Evolutionary conservation across 305 asterid genomes (phyloP).

Genomic region (Plantago coronopus): DNA sequence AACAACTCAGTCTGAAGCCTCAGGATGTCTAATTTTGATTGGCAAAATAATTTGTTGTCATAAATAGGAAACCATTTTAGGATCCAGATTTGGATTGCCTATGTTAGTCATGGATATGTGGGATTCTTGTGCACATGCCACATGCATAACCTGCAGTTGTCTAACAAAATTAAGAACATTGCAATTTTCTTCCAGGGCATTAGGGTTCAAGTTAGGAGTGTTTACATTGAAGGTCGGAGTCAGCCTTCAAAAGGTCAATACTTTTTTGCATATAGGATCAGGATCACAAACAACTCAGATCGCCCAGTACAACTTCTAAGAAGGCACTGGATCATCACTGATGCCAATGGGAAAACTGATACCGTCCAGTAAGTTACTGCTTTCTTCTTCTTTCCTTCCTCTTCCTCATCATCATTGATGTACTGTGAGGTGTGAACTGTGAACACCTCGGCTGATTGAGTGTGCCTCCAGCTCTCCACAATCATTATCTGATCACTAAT

Average conservation of each 20-base stretch:
- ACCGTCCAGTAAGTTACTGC: conserved; percentile 56
- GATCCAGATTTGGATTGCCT: neutral
- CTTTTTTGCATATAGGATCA: conserved; percentile 73
- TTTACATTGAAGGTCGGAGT: conserved; percentile 70
- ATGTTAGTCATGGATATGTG: neutral
- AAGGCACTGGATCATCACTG: conserved; percentile 88
- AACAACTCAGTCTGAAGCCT: too few relatives aligned
- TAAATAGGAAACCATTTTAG: too few relatives aligned
- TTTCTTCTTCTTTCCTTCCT: neutral
- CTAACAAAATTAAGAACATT: too few relatives aligned
- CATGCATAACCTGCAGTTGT: too few relatives aligned
- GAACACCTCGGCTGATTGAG: too few relatives aligned
- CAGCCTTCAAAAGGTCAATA: conserved; percentile 75
- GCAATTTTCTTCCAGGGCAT: conserved; percentile 42
- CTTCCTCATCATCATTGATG: neutral
- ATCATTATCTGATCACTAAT: neutral
- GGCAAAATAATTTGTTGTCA: too few relatives aligned
- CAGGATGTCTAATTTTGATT: too few relatives aligned
- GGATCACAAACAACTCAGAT: conserved; percentile 74
- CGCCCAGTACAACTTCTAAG: conserved; percentile 88
- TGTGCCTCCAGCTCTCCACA: neutral
- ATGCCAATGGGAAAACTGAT: conserved; percentile 67
- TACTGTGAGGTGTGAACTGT: neutral
- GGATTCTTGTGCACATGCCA: neutral
- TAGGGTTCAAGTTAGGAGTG: conserved; percentile 86